Evolutionary conservation across 2,329 filamentous ascomycete species (phyloP), one percentile per base, ranked within the genome.

Genomic region (Sarocladium strictum): DNA sequence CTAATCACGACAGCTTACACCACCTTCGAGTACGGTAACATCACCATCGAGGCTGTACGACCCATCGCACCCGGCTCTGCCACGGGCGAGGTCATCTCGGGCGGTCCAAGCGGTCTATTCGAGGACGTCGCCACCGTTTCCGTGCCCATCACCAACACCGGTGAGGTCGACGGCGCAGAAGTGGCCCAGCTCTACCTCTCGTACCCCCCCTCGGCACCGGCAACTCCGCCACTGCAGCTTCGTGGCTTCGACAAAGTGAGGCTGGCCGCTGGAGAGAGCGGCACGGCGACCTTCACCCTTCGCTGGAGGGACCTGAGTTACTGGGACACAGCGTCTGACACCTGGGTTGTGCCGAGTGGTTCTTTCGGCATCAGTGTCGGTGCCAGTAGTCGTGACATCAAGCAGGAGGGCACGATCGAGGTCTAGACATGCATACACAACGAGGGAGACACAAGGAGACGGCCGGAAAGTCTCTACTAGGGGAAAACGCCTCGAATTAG

Each of bases 1-100:
- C n/a, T n/a, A n/a, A n/a, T n/a, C n/a, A n/a, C n/a, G n/a, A n/a
- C 56, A 78, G 85, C 84, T 14, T 90, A 89, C 70, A 88, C 87
- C 1, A 83, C 76, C 24, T 90, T 88, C 68, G 75, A 76, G 27
- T 85, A 83, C 64, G 75, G 78, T 15, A 69, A 74, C 55, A 71
- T 85, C 11, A 65, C 68, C 14, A 50, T 61, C 24, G 52, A 58
- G 4, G 70, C 71, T 3, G 33, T n/a, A n/a, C n/a, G 32, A n/a
- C 65, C 64, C 9, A 69, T 67, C 7, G 67, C 58, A 1, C 64
- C 73, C 0, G 73, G 72, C 11, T 67, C 74, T 0, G 73, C 75
- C 0, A 66, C 67, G 0, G 73, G 74, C 2, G 43, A 61, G 2
- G 65, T 71, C 27, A 66, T 69, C 2, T 67, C 75, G 0, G 77